phyloP scores from a whole-genome alignment of 768 basidiomycete species.

The Amyloporia xantha region DNA sequence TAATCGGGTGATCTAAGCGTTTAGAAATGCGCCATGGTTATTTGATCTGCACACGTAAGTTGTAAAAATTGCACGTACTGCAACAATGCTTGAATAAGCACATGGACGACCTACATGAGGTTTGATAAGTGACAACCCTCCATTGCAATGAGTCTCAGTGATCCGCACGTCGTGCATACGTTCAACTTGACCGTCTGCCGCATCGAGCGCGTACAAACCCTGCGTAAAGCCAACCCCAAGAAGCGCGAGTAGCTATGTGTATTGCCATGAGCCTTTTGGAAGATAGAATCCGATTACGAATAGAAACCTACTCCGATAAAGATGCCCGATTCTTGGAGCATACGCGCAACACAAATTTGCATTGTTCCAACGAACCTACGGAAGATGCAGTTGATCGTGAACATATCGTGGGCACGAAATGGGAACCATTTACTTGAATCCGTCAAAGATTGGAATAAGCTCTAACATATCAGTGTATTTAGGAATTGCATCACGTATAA shows the following conservation, averaged over 20 bases:
- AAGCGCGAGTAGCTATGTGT: conserved; percentile 65
- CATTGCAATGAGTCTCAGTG: neutral
- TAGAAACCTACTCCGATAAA: conserved; percentile 84
- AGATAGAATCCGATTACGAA: too few relatives aligned
- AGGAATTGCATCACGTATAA: too few relatives aligned
- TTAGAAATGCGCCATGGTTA: neutral
- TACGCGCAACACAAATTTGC: conserved; percentile 89
- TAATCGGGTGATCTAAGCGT: conserved; percentile 58
- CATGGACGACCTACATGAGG: conserved; percentile 50
- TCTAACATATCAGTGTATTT: too few relatives aligned
- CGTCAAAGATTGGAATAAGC: conserved; percentile 74
- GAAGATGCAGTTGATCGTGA: neutral
- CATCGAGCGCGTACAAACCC: conserved; percentile 84
- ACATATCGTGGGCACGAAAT: too few relatives aligned
- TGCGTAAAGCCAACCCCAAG: conserved; percentile 82
- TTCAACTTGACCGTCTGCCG: conserved; percentile 75
- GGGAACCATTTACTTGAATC: conserved; percentile 57
- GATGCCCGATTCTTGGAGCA: conserved; percentile 88
- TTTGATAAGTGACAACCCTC: too few relatives aligned
- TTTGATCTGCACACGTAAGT: neutral
- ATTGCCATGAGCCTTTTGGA: too few relatives aligned
- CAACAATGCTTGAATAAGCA: conserved; percentile 75
- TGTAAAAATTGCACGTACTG: conserved; percentile 47
- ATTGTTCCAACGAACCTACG: conserved; percentile 80
- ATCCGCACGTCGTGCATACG: conserved; percentile 26